Percentiles rank a stretch among this genome's conserved stretches.
These are phyloP conservation scores for Prunus salicina DNA, from an alignment of 306 rosid genomes.

Conservation along the genomic window DNA sequence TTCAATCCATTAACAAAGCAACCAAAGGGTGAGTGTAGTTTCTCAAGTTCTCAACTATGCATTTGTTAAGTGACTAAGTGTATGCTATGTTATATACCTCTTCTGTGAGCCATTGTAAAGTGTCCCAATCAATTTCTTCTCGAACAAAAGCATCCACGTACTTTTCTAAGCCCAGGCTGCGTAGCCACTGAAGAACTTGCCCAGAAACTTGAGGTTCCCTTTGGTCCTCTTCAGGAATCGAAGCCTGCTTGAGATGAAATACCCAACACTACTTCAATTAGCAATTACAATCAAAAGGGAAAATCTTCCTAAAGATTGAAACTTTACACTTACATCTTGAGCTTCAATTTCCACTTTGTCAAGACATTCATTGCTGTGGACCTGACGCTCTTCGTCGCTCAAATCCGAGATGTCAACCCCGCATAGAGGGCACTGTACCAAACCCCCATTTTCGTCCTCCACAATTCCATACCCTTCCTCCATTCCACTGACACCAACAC, in stretches of 20 bases:
- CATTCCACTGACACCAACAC: constrained; percentile 1
- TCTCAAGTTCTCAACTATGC: too few species aligned
- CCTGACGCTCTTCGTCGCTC: constrained; percentile 50
- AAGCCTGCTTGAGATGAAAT: constrained; percentile 37
- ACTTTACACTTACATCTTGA: constrained; percentile 40
- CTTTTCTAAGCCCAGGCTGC: constrained; percentile 54
- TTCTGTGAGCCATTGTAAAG: constrained; percentile 72
- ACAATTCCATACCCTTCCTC: constrained; percentile 18
- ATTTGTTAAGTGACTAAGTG: neutral
- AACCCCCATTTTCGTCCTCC: constrained; percentile 19
- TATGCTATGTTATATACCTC: constrained; percentile 44
- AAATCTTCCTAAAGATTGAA: neutral
- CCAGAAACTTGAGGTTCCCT: constrained; percentile 27
- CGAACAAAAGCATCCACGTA: constrained; percentile 61
- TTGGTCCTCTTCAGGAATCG: constrained; percentile 22
- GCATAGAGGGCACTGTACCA: constrained; percentile 68
- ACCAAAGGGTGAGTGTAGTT: neutral
- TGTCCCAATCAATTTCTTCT: constrained; percentile 87
- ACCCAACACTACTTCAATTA: neutral
- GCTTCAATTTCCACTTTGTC: constrained; percentile 41
- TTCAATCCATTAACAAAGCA: constrained; percentile 5
- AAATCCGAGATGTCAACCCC: constrained; percentile 66
- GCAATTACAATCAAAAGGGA: neutral
- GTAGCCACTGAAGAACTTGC: constrained; percentile 51
- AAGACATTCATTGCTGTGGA: constrained; percentile 73